Conservation (phyloP, 202 grass and related monocot genomes). For the Dendrocalamus latiflorus region DNA sequence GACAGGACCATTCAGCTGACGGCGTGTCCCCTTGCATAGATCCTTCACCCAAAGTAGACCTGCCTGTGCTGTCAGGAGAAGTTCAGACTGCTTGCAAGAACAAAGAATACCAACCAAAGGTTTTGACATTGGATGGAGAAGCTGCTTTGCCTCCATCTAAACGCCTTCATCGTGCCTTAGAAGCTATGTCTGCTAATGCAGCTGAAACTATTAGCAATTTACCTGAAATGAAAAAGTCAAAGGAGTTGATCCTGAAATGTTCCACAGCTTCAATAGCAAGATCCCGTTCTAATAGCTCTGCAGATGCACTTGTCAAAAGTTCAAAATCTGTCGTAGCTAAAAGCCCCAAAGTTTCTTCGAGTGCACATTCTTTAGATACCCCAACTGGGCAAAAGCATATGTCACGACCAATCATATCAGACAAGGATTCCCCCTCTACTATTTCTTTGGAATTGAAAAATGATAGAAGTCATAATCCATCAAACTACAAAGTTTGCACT, state of each 20-base stretch:
- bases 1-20: constrained; percentile 28
- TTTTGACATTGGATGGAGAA: constrained; percentile 57
- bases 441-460: constrained; percentile 34
- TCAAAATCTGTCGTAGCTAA: constrained; percentile 14
- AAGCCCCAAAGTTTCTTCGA: constrained; percentile 15
- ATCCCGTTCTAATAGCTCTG: constrained; percentile 22
- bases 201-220: constrained; percentile 45
- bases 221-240: constrained; percentile 31
- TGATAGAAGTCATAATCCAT: constrained; percentile 2
- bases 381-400: constrained; percentile 3
- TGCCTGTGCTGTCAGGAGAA: constrained; percentile 15
- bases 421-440: constrained; percentile 16
- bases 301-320: constrained; percentile 23
- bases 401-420: background rate
- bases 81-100: constrained; percentile 35
- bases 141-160: constrained; percentile 97
- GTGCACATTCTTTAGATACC: constrained; percentile 30
- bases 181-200: constrained; percentile 95
- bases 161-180: constrained; percentile 92
- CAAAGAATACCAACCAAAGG: constrained; percentile 44
- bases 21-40: background rate
- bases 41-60: constrained; percentile 31
- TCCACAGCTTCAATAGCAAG: constrained; percentile 8
- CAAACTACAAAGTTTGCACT: constrained; percentile 6
- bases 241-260: constrained; percentile 30